phyloP scores from a whole-genome alignment of 192 early-diverging fungal genomes.

The Podila verticillata region DNA sequence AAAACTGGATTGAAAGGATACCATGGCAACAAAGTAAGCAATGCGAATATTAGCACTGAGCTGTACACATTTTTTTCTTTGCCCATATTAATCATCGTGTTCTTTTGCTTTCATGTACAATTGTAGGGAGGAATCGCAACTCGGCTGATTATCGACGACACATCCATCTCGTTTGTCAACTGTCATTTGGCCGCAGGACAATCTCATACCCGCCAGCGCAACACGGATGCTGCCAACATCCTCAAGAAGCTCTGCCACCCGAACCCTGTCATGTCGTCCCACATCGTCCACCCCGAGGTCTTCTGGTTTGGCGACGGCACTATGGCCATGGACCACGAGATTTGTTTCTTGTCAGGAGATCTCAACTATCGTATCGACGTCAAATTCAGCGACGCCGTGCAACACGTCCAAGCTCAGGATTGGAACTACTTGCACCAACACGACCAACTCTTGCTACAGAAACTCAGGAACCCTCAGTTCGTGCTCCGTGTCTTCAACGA shows the following conservation, averaged over 20 bases:
- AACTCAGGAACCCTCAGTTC: conserved; percentile 71
- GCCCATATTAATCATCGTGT: neutral
- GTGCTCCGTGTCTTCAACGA: conserved; percentile 83
- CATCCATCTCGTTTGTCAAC: conserved; percentile 87
- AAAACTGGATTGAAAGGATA: conserved; percentile 92
- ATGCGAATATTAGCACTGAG: neutral
- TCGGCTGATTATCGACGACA: conserved; percentile 79
- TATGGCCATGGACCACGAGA: conserved; percentile 81
- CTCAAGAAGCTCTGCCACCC: conserved; percentile 61
- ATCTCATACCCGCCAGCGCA: conserved; percentile 73
- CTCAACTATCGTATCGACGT: conserved; percentile 93
- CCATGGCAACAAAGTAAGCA: conserved; percentile 87
- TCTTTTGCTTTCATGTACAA: conserved; percentile 3
- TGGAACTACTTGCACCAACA: conserved; percentile 65
- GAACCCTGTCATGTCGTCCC: conserved; percentile 31
- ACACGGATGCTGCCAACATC: conserved; percentile 78
- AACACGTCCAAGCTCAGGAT: conserved; percentile 63
- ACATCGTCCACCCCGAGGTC: conserved; percentile 52
- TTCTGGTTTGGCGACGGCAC: conserved; percentile 92
- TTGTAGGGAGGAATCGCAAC: conserved; percentile 79
- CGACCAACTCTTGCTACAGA: conserved; percentile 70
- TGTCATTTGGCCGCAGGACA: conserved; percentile 90
- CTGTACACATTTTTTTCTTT: neutral
- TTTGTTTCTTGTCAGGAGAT: conserved; percentile 88
- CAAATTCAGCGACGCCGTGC: conserved; percentile 71